Evolutionary conservation across 2,329 filamentous ascomycete species (phyloP).

Genomic region (Pseudocercospora macadamiae): DNA sequence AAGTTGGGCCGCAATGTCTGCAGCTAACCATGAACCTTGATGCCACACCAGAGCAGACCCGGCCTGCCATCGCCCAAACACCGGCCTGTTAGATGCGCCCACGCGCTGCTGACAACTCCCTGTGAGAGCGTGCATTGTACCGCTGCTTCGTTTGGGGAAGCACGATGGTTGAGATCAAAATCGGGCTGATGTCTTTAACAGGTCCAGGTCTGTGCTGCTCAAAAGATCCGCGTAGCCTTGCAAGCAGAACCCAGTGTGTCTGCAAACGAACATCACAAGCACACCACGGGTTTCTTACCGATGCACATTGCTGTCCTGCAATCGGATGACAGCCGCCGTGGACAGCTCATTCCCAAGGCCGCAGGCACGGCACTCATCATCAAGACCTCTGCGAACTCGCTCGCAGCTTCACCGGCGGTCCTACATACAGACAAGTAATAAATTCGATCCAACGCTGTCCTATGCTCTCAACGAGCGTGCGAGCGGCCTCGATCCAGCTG

Average conservation of each 20-base stretch:
- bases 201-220: too few species aligned
- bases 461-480: not conserved
- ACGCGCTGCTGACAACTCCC: slow-evolving; percentile 6
- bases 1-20: slow-evolving; percentile 19
- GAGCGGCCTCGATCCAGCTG: not conserved
- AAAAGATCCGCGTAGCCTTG: not conserved
- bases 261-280: too few species aligned
- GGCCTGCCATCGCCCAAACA: slow-evolving; percentile 14
- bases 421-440: too few species aligned
- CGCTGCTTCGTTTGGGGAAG: not conserved
- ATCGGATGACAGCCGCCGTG: not conserved
- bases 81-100: slow-evolving; percentile 7
- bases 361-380: too few species aligned
- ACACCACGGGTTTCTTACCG: not conserved
- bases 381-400: too few species aligned
- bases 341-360: not conserved
- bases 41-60: slow-evolving; percentile 14
- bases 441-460: not conserved
- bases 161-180: not conserved
- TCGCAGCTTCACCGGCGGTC: not conserved
- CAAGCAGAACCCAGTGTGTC: too few species aligned
- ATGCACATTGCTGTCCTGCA: not conserved
- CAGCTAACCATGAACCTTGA: slow-evolving; percentile 15
- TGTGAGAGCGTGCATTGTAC: not conserved
- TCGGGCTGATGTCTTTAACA: not conserved